Percentiles rank a stretch among this genome's conserved stretches.
phyloP scores from a whole-genome alignment of 2,329 filamentous ascomycete species.

The Didymella glomerata region DNA sequence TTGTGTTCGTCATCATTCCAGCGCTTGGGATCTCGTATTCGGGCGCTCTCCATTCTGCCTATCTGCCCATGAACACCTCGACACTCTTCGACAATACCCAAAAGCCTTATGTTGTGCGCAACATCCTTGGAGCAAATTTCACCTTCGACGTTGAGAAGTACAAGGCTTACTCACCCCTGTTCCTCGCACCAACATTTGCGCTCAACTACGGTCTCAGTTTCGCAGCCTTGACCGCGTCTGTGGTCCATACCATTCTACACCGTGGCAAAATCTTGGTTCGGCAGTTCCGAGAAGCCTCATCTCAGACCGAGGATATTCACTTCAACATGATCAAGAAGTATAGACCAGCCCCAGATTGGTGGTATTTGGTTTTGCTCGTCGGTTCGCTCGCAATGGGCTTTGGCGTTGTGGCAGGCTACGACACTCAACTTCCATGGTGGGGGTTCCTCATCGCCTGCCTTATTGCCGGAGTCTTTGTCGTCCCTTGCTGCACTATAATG shows the following conservation, averaged over 20 bases:
- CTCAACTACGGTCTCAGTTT: constrained; percentile 72
- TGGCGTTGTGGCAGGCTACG: constrained; percentile 59
- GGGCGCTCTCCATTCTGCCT: constrained; percentile 70
- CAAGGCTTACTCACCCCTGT: constrained; percentile 67
- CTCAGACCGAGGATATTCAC: constrained; percentile 61
- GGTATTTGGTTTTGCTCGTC: constrained; percentile 63
- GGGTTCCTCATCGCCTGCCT: constrained; percentile 72
- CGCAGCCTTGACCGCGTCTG: constrained; percentile 72
- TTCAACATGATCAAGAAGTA: constrained; percentile 64
- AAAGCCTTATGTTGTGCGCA: constrained; percentile 67
- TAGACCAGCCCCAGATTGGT: constrained; percentile 64
- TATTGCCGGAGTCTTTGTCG: constrained; percentile 62
- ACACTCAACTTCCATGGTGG: constrained; percentile 77
- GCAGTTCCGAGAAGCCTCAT: constrained; percentile 48
- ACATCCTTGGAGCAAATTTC: constrained; percentile 68
- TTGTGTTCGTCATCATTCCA: constrained; percentile 65
- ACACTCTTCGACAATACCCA: constrained; percentile 77
- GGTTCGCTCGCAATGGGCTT: constrained; percentile 53
- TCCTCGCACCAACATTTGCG: constrained; percentile 11
- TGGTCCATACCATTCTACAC: constrained; percentile 72
- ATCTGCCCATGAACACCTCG: constrained; percentile 61
- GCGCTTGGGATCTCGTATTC: constrained; percentile 70
- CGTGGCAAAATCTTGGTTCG: constrained; percentile 72
- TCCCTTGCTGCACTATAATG: constrained; percentile 37
- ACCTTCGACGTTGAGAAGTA: constrained; percentile 72